phyloP scores from a whole-genome alignment of 139 green algal species.

The Tetradesmus obliquus region DNA sequence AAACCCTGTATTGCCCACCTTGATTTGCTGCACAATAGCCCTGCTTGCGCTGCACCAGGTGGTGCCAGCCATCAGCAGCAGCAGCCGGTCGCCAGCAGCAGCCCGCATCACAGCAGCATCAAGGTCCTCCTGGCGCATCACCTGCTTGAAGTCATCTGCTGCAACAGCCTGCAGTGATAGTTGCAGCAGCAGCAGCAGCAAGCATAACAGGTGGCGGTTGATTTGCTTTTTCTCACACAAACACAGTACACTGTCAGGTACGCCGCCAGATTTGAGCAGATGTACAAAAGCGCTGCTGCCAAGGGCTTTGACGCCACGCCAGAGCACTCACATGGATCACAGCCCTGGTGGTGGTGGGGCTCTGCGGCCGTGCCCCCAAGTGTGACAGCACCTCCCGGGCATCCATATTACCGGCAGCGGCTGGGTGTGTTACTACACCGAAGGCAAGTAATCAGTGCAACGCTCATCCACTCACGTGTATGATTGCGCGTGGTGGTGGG shows the following conservation, averaged over 20 bases:
- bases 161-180: conserved; percentile 18
- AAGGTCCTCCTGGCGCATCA: conserved; percentile 15
- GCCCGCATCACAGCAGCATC: background rate
- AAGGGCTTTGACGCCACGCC: too few relatives aligned
- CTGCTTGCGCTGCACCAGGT: conserved; percentile 42
- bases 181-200: background rate
- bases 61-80: conserved; percentile 39
- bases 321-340: background rate
- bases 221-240: background rate
- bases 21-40: conserved; percentile 26
- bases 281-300: too few relatives aligned
- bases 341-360: too few relatives aligned
- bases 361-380: too few relatives aligned
- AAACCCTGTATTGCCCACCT: background rate
- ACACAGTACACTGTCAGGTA: too few relatives aligned
- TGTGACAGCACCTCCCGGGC: conserved; percentile 33
- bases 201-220: background rate
- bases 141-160: conserved; percentile 8
- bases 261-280: too few relatives aligned
- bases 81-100: background rate
- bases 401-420: background rate
- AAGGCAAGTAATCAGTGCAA: too few relatives aligned
- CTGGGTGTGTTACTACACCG: too few relatives aligned
- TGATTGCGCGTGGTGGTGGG: too few relatives aligned
- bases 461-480: too few relatives aligned